Conservation (phyloP, 2,329 filamentous ascomycete species). For the Venturia aucupariae region DNA sequence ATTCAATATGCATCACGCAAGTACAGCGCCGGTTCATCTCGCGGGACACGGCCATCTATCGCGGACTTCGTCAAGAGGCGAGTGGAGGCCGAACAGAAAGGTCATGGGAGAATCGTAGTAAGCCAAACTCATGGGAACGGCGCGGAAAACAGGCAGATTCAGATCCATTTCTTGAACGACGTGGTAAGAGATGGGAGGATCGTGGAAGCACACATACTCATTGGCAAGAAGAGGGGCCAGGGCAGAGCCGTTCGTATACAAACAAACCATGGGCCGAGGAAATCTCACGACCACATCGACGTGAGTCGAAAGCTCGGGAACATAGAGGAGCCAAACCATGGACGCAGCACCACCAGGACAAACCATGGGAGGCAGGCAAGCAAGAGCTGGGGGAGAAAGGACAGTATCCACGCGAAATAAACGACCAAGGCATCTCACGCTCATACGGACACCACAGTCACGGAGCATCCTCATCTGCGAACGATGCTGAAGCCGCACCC, state of each 20-base stretch:
- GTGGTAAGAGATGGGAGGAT: neutral
- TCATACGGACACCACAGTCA: neutral
- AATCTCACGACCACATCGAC: neutral
- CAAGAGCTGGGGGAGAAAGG: neutral
- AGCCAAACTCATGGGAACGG: neutral
- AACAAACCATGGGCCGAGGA: neutral
- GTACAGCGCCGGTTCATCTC: neutral
- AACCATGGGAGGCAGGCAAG: neutral
- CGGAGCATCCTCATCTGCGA: neutral
- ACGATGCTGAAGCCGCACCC: neutral
- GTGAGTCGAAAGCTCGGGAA: neutral
- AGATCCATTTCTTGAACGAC: neutral
- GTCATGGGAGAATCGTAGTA: neutral
- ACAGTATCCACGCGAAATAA: neutral
- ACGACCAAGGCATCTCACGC: too few species aligned
- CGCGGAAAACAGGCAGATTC: neutral
- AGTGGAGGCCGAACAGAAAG: neutral
- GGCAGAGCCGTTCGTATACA: slow-evolving; percentile 1
- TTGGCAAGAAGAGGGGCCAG: neutral
- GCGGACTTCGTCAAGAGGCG: neutral
- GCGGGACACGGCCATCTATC: neutral
- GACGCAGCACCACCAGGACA: neutral
- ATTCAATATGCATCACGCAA: neutral
- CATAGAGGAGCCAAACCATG: neutral
- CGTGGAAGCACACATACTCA: neutral